Evolutionary conservation across 495 filamentous ascomycete genomes (phyloP).

Genomic region (Jackrogersella multiformis): DNA sequence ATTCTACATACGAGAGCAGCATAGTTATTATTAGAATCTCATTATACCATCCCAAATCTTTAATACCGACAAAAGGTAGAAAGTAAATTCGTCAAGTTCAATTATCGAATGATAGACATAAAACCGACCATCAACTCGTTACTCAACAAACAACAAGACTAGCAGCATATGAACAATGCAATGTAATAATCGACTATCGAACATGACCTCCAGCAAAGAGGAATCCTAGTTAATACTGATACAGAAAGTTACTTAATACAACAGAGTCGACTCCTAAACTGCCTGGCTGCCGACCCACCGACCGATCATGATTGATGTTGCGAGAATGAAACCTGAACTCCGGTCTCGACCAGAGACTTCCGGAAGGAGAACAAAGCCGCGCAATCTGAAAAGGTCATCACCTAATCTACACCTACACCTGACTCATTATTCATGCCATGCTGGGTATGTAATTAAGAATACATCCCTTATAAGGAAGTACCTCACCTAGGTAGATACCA

Average conservation of each 20-base stretch:
- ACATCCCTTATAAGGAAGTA: too few species aligned
- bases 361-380: neutral
- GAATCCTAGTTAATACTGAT: conserved; percentile 9
- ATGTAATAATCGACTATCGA: neutral
- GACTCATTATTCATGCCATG: neutral
- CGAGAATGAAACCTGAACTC: conserved; percentile 15
- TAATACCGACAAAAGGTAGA: neutral
- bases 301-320: conserved; percentile 3
- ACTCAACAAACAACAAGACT: neutral
- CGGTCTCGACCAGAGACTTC: conserved; percentile 1
- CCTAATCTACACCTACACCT: neutral
- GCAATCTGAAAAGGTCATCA: conserved; percentile 14
- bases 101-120: neutral
- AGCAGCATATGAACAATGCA: neutral
- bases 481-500: too few species aligned
- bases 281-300: conserved; percentile 1
- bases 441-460: neutral
- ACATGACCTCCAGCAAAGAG: neutral
- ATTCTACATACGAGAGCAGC: too few species aligned
- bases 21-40: too few species aligned
- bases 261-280: conserved; percentile 9
- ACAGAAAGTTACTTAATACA: conserved; percentile 8
- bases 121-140: neutral
- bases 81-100: neutral
- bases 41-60: too few species aligned